Conservation (phyloP, 1,284 basidiomycete species). For the Xanthoconium separans region DNA sequence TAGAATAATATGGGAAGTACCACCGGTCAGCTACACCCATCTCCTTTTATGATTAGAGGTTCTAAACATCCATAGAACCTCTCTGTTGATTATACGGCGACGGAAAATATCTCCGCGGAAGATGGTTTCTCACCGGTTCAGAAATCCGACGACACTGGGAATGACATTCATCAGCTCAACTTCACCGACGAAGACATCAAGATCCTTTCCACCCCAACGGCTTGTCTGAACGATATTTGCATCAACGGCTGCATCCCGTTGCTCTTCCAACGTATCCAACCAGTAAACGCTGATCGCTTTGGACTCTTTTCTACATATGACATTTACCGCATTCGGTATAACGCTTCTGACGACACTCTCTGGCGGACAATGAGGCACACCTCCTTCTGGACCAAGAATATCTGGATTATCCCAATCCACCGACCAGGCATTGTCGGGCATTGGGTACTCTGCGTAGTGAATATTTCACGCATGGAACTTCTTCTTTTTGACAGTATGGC, state of each 20-base stretch:
- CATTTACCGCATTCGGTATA: constrained; percentile 1
- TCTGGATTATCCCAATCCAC: constrained; percentile 4
- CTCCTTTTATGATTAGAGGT: too few relatives aligned
- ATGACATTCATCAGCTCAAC: neutral
- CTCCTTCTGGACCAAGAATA: neutral
- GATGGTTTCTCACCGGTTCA: too few relatives aligned
- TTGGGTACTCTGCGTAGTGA: constrained; percentile 1
- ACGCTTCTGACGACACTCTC: constrained; percentile 1
- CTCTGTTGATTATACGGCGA: neutral
- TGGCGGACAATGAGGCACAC: constrained; percentile 5
- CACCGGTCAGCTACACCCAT: neutral
- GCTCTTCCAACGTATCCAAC: too few relatives aligned
- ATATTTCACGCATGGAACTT: too few relatives aligned
- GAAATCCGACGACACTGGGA: too few relatives aligned
- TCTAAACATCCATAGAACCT: neutral
- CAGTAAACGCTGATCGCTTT: neutral
- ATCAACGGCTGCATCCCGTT: constrained; percentile 11
- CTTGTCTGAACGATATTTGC: constrained; percentile 10
- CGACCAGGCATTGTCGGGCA: neutral
- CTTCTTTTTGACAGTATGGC: too few relatives aligned
- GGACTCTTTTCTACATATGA: constrained; percentile 10
- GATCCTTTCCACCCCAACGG: neutral
- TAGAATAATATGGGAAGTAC: neutral
- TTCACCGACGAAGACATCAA: constrained; percentile 2
- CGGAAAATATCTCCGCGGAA: too few relatives aligned